These are phyloP conservation scores for Iodosphaeria phyllophila DNA, from an alignment of 2,329 filamentous ascomycete genomes.

Conservation along the genomic window DNA sequence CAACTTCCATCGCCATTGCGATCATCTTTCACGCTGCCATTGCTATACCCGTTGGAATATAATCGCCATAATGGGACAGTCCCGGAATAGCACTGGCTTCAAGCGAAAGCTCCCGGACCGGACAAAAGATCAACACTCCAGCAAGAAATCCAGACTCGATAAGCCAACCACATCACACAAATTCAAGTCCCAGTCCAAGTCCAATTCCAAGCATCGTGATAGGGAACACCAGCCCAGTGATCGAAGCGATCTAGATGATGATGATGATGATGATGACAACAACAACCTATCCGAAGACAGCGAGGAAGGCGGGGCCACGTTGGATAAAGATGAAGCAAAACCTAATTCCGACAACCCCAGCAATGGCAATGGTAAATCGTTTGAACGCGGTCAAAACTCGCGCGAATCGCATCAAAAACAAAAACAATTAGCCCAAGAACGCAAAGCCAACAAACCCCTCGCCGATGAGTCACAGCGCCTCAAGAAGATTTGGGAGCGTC, in stretches of 20 bases:
- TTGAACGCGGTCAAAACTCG: slow-evolving; percentile 37
- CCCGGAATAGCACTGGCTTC: slow-evolving; percentile 27
- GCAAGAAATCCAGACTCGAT: slow-evolving; percentile 16
- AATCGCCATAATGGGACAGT: too few relatives aligned
- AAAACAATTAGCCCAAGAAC: slow-evolving; percentile 70
- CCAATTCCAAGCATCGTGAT: too few relatives aligned
- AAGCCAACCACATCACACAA: slow-evolving; percentile 18
- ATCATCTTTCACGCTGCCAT: too few relatives aligned
- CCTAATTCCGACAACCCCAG: slow-evolving; percentile 12
- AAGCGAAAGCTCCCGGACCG: slow-evolving; percentile 33
- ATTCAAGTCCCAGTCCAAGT: slow-evolving; percentile 17
- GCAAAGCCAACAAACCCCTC: slow-evolving; percentile 82
- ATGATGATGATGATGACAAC: slow-evolving; percentile 17
- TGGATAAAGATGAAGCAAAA: slow-evolving; percentile 17
- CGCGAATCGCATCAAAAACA: slow-evolving; percentile 87
- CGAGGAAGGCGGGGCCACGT: slow-evolving; percentile 32
- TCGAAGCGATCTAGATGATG: too few relatives aligned
- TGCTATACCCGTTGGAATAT: too few relatives aligned
- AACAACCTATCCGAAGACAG: slow-evolving; percentile 27
- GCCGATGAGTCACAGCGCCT: slow-evolving; percentile 74
- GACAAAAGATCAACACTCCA: slow-evolving; percentile 22
- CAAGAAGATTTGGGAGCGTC: slow-evolving; percentile 93
- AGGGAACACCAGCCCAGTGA: too few relatives aligned
- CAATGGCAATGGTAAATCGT: slow-evolving; percentile 18
- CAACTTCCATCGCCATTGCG: too few relatives aligned